Base-by-base conservation (phyloP, 495 filamentous ascomycete species). In the Penicillium verhagenii region DNA sequence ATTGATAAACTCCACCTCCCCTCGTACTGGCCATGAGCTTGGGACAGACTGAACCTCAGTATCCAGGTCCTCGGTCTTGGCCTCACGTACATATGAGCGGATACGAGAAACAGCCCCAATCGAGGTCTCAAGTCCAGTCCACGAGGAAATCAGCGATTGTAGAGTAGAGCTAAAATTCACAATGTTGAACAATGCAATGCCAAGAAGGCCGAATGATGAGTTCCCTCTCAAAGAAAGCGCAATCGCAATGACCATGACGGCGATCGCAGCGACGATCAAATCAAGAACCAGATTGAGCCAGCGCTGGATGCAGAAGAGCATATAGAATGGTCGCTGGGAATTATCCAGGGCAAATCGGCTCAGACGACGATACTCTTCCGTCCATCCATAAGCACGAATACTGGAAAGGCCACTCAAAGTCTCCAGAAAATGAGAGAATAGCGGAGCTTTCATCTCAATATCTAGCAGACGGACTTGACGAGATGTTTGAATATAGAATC, bases 341-440 rank as follows among this genome's bases (percentile, higher is more conserved):
- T 46, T 69, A 60, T 92, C 85, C 3, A 91, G 73, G 40, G 78
- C 76, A 39, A 61, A 53, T 58, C 78, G 78, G 80, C 86, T 88
- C 29, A 77, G 72, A 2, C 77, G 66, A 45, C 84, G 75, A 57
- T 86, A 88, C 2, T 75, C 72, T 31, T 81, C 66, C 0, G 74
- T 63, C 74, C 88, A 89, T 46, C 79, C 81, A 61, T 86, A 92
- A 1, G 85, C 83, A 10, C 89, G 83, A 52, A 94, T 89, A 11
- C 84, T 91, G 24, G 81, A 66, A 0, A 90, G 77, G 13, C 89
- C 90, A 0, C 77, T 76, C 4, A 91, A 72, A 0, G 81, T 78
- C 10, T 86, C 84, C 1, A 81, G 75, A 57, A 93, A 90, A 39
- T 85, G 82, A 46, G 90, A 86, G 61, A 89, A 92, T 0, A 93